Conservation (phyloP, 345 rosid genomes). For the Euclidium syriacum region DNA sequence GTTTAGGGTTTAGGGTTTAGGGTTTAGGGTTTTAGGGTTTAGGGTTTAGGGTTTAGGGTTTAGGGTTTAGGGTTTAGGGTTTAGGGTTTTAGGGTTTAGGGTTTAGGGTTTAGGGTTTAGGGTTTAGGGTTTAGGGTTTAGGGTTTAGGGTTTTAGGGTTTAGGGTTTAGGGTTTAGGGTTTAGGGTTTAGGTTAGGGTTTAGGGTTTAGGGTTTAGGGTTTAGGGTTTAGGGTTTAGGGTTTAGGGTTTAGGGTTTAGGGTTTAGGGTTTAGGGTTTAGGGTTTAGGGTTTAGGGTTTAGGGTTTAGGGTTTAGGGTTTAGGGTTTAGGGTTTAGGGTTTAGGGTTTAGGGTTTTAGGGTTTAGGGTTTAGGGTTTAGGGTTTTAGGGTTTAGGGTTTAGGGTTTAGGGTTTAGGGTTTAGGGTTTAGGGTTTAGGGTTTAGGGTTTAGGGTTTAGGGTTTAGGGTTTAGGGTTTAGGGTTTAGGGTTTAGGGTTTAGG, state of each 20-base stretch:
- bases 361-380: neutral
- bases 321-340: neutral
- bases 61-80: too few species aligned
- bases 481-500: neutral
- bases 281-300: neutral
- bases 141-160: too few species aligned
- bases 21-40: constrained; percentile 3
- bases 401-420: constrained; percentile 5
- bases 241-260: too few species aligned
- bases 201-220: too few species aligned
- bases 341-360: neutral
- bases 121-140: too few species aligned
- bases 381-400: neutral
- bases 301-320: neutral
- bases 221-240: too few species aligned
- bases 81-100: too few species aligned
- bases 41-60: too few species aligned
- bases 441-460: neutral
- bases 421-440: neutral
- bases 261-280: too few species aligned
- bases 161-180: too few species aligned
- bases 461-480: neutral
- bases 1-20: constrained; percentile 1
- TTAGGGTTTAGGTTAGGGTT: too few species aligned
- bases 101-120: too few species aligned